Evolutionary conservation across 164 flowering plant genomes (phyloP).

Genomic region (Tinospora cordifolia): DNA sequence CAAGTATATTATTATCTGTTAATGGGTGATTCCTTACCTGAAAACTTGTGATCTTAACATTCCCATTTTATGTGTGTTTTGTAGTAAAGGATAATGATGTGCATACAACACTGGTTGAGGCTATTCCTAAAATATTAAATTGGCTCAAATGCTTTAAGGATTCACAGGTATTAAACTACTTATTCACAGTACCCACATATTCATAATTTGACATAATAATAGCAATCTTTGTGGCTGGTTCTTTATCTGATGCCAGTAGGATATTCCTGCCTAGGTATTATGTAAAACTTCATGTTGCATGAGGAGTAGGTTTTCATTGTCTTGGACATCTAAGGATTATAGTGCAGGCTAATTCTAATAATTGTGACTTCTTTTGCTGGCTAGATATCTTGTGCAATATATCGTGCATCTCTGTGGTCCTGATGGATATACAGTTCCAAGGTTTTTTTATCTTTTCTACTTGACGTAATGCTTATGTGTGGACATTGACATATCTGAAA

Average conservation of each 20-base stretch:
- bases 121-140: constrained; percentile 61
- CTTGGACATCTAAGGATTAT: not conserved
- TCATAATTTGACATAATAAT: not conserved
- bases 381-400: too few species aligned
- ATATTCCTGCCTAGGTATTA: not conserved
- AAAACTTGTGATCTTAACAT: constrained; percentile 1
- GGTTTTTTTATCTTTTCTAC: not conserved
- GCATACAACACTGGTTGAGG: constrained; percentile 43
- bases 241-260: not conserved
- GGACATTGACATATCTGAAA: not conserved
- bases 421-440: not conserved
- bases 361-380: too few species aligned
- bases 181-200: not conserved
- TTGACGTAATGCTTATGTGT: not conserved
- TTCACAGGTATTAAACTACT: constrained; percentile 42
- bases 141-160: constrained; percentile 59
- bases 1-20: too few species aligned
- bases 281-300: not conserved
- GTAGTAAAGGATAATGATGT: constrained; percentile 74
- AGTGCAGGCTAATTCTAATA: not conserved
- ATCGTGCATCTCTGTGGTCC: not conserved
- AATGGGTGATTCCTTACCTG: not conserved
- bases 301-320: not conserved
- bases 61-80: constrained; percentile 17
- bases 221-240: not conserved